Percentiles rank a stretch among this genome's conserved stretches.
These are phyloP conservation scores for Physcomitrium patens DNA, from an alignment of 225 moss, liverwort and hornwort genomes.

Conservation along the genomic window DNA sequence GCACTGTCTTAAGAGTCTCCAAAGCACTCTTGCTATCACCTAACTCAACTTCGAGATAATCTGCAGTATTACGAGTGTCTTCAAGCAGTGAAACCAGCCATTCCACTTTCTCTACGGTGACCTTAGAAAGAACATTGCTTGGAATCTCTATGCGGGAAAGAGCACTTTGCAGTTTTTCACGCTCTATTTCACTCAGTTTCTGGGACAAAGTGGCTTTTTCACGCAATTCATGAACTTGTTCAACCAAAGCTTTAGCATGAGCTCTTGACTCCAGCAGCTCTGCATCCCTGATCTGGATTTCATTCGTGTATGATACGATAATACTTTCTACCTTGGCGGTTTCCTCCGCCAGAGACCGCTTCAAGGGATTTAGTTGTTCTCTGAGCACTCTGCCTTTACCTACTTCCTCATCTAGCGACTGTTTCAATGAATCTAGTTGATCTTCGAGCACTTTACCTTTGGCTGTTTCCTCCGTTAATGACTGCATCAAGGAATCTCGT, in stretches of 20 bases:
- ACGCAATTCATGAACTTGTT: slow-evolving; percentile 47
- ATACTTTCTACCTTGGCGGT: slow-evolving; percentile 51
- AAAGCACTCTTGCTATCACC: slow-evolving; percentile 43
- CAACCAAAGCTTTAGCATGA: slow-evolving; percentile 29
- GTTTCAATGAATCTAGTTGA: slow-evolving; percentile 70
- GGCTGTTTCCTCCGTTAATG: slow-evolving; percentile 41
- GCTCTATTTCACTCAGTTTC: slow-evolving; percentile 47
- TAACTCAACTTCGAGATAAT: slow-evolving; percentile 52
- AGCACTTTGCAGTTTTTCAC: slow-evolving; percentile 47
- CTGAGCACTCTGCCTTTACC: slow-evolving; percentile 77
- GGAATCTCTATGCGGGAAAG: slow-evolving; percentile 43
- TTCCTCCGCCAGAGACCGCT: slow-evolving; percentile 52
- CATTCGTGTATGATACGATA: slow-evolving; percentile 43
- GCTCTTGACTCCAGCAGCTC: slow-evolving; percentile 37
- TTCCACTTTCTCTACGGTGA: slow-evolving; percentile 62
- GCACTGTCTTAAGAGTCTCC: slow-evolving; percentile 42
- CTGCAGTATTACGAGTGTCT: slow-evolving; percentile 42
- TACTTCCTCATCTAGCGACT: slow-evolving; percentile 46
- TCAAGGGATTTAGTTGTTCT: slow-evolving; percentile 69
- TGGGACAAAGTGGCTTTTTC: slow-evolving; percentile 37
- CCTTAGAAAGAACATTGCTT: slow-evolving; percentile 39
- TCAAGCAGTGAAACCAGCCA: slow-evolving; percentile 58
- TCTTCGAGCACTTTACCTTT: slow-evolving; percentile 84
- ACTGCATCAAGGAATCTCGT: slow-evolving; percentile 66
- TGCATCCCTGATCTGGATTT: slow-evolving; percentile 54